These are phyloP conservation scores for Pelargonium fulgidum DNA, from an alignment of 441 rosid species.

Conservation along the genomic window DNA sequence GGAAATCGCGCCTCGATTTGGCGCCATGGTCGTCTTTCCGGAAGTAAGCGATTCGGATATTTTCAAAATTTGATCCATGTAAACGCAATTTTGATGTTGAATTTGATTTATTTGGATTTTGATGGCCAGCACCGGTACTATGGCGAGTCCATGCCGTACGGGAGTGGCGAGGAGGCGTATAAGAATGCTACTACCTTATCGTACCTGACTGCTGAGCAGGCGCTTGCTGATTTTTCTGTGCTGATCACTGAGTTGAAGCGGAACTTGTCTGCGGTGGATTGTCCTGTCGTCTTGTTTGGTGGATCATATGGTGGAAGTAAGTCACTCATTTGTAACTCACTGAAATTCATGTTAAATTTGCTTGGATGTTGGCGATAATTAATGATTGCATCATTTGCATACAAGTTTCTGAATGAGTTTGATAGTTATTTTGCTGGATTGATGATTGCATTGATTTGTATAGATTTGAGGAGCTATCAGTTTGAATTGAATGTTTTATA, in stretches of 20 bases:
- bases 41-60: constrained; percentile 40
- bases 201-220: constrained; percentile 76
- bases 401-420: no score
- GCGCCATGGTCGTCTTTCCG: constrained; percentile 75
- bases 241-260: constrained; percentile 58
- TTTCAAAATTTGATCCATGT: not conserved
- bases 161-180: constrained; percentile 59
- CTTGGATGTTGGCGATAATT: no score
- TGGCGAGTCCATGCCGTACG: constrained; percentile 79
- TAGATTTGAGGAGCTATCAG: not conserved
- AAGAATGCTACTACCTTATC: constrained; percentile 61
- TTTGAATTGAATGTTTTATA: not conserved
- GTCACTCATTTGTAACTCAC: constrained; percentile 9
- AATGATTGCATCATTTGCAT: no score
- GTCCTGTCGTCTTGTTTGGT: constrained; percentile 75
- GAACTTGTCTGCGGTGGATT: constrained; percentile 68
- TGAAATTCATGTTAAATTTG: no score
- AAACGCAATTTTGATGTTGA: not conserved
- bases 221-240: constrained; percentile 76
- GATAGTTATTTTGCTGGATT: no score
- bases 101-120: constrained; percentile 13
- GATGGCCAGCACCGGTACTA: constrained; percentile 69
- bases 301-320: constrained; percentile 97
- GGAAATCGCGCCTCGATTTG: constrained; percentile 76
- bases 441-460: not conserved